Base-by-base conservation (phyloP, 257 asterid species). In the Penstemon davidsonii region DNA sequence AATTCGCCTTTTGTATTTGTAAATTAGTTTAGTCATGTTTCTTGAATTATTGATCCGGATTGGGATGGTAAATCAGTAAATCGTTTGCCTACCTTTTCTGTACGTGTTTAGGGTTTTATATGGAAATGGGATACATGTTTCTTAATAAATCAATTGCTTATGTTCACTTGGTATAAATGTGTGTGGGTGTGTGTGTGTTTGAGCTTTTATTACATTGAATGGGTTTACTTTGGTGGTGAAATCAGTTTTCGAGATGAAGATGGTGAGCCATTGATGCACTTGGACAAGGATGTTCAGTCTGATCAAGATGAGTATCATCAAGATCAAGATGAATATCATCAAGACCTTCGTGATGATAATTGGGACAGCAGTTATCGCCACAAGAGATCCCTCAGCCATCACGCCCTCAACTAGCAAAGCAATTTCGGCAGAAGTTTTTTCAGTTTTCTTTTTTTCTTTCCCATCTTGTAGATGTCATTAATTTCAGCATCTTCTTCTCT, bases 211-310 rank as follows among this genome's bases (percentile, higher is more conserved):
- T 73, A 44, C 37, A 11, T 62, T 66, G 44, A 7, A 45, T 71
- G 42, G 62, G 33, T 4, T 13, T 64, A 54, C 41, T 69, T 36
- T 71, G 56, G 52, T 46, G 4, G 42, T 55, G 64, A 53, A 72
- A 80, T 68, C 83, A 89, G 98, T 62, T 85, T 86, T 72, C 73
- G 84, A 11, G 97, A 93, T 71, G 99, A 93, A 71, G 97, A 93
- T 25, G 96, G 97, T 19, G 99, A 90, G 86, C 95, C 95, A 3
- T 76, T 93, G 88, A 84, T 93, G 90, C 88, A 90, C 59, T 93
- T 84, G 18, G 92, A 86, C 51, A 95, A 86, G 70, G 95, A 82
- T 67, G 57, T 85, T 57, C 85, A 53, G 54, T 88, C 98, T 47
- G 95, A 92, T 60, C 82, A 76, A 19, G 83, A 78, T 33, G 96